A percentile compares a stretch with the other conserved stretches of the same genome.
These are phyloP conservation scores for Nemophila menziesii DNA, from an alignment of 257 asterid species.

Conservation along the genomic window DNA sequence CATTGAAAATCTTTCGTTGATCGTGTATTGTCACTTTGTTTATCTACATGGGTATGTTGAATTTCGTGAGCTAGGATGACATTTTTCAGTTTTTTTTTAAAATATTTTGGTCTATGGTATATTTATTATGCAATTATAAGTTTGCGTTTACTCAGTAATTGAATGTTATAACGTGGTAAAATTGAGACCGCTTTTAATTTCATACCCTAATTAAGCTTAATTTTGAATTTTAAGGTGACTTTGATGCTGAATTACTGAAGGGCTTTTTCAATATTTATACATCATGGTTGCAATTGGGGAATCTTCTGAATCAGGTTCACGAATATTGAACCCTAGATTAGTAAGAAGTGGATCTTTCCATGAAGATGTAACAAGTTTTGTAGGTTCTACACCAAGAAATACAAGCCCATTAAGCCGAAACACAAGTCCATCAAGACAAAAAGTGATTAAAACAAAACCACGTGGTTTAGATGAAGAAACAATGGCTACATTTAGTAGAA, in stretches of 20 bases:
- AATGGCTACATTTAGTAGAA: constrained; percentile 48
- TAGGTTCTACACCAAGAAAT: constrained; percentile 61
- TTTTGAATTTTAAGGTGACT: constrained; percentile 7
- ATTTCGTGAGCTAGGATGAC: constrained; percentile 7
- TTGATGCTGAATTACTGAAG: constrained; percentile 9
- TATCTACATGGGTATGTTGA: constrained; percentile 7
- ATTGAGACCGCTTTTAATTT: constrained; percentile 2
- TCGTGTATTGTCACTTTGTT: constrained; percentile 4
- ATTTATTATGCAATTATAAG: constrained; percentile 8
- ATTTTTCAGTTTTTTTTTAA: neutral
- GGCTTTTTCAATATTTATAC: constrained; percentile 7
- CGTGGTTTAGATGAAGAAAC: constrained; percentile 97
- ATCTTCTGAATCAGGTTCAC: constrained; percentile 45
- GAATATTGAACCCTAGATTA: constrained; percentile 28
- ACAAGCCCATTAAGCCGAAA: constrained; percentile 83
- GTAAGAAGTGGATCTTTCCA: constrained; percentile 38
- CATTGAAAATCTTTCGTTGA: constrained; percentile 5
- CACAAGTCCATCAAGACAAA: constrained; percentile 85
- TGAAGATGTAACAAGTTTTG: constrained; percentile 54
- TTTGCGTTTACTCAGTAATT: constrained; percentile 5
- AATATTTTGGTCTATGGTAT: neutral
- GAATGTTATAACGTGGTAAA: constrained; percentile 4
- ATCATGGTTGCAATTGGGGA: constrained; percentile 40
- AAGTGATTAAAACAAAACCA: constrained; percentile 73
- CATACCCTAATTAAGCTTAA: neutral